Percentiles rank a stretch among this genome's conserved stretches.
phyloP scores from a whole-genome alignment of 257 asterid species.

The Solanum ossicruentum region DNA sequence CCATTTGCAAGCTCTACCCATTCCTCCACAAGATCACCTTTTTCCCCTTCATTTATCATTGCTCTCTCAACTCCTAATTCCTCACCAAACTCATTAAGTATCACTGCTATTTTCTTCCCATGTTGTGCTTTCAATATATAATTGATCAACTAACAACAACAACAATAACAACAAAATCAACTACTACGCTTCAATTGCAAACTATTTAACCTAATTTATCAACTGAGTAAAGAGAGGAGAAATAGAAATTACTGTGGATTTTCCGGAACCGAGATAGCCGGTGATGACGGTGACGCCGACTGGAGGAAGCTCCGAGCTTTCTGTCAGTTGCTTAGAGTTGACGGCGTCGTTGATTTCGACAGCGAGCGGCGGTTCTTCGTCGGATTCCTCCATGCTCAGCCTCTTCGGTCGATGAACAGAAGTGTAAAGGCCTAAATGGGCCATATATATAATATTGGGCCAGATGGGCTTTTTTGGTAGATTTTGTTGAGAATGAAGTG shows the following conservation, averaged over 20 bases:
- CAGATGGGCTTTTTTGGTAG: not conserved
- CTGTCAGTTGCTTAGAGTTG: slow-evolving; percentile 4
- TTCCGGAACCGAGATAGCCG: slow-evolving; percentile 95
- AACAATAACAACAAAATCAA: not conserved
- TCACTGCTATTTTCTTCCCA: slow-evolving; percentile 90
- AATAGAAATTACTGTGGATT: slow-evolving; percentile 57
- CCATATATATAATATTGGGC: not conserved
- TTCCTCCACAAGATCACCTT: slow-evolving; percentile 87
- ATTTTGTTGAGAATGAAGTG: not conserved
- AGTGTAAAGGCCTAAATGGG: not conserved
- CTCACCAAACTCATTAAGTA: slow-evolving; percentile 91
- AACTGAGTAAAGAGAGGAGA: not conserved
- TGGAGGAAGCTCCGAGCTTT: slow-evolving; percentile 26
- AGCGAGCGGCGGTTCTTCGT: slow-evolving; percentile 86
- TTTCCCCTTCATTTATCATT: slow-evolving; percentile 95
- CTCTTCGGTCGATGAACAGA: not conserved
- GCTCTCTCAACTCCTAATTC: slow-evolving; percentile 97
- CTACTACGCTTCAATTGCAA: fast-evolving
- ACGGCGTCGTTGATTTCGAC: slow-evolving; percentile 35
- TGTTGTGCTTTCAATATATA: slow-evolving; percentile 60
- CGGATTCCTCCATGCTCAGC: slow-evolving; percentile 51
- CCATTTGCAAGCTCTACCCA: slow-evolving; percentile 99
- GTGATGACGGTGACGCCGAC: slow-evolving; percentile 96
- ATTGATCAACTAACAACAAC: slow-evolving; percentile 54
- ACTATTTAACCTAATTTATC: not conserved